Evolutionary conservation across 768 basidiomycete genomes (phyloP).

Genomic region (Podaxis carcinomalis): DNA sequence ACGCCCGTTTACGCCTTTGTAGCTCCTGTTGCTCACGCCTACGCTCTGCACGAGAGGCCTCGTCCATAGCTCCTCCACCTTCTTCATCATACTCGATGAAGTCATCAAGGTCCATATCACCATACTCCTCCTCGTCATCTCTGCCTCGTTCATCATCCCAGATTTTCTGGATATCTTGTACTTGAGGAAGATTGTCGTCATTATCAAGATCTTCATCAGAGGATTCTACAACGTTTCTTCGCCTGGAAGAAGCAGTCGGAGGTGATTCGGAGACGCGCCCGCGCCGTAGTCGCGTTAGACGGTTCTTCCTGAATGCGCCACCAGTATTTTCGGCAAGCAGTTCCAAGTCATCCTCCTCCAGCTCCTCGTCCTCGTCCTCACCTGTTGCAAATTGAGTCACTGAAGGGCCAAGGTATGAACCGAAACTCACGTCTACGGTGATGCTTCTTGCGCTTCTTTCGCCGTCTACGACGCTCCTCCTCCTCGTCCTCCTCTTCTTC

Average conservation of each 20-base stretch:
- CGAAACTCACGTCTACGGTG: conserved; percentile 47
- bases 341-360: conserved; percentile 95
- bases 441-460: conserved; percentile 64
- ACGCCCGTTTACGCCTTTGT: conserved; percentile 61
- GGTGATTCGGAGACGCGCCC: conserved; percentile 70
- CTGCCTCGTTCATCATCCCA: conserved; percentile 79
- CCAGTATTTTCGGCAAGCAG: conserved; percentile 89
- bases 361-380: conserved; percentile 56
- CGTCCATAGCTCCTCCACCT: conserved; percentile 72
- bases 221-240: conserved; percentile 58
- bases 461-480: conserved; percentile 51
- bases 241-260: conserved; percentile 55
- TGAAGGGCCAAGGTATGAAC: conserved; percentile 8
- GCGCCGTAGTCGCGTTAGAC: conserved; percentile 68
- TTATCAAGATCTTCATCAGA: conserved; percentile 75
- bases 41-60: conserved; percentile 72
- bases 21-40: conserved; percentile 64
- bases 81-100: conserved; percentile 83
- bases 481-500: conserved; percentile 79
- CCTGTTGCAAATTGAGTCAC: conserved; percentile 14
- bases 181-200: conserved; percentile 48
- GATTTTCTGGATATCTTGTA: conserved; percentile 64
- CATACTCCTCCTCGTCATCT: conserved; percentile 70
- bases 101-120: conserved; percentile 70
- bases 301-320: conserved; percentile 61